Evolutionary conservation across 805 yeast genomes (phyloP), one percentile per base, ranked within the genome.

Genomic region (Candida vaughaniae): DNA sequence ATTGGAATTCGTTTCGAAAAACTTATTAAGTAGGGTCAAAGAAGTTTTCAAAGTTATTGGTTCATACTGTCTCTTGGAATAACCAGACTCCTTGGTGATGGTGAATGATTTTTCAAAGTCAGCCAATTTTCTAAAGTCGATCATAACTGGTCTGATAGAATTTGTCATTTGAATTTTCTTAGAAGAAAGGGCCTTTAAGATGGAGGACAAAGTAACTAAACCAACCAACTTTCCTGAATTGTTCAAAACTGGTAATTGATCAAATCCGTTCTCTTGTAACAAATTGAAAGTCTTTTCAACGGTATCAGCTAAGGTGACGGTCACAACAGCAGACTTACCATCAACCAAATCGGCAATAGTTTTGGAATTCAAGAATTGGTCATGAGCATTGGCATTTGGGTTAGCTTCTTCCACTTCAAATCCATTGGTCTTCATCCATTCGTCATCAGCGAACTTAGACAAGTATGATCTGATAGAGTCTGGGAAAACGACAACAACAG

Each of bases 401-500:
- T 60, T 58, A 37, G 73, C 59, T 37, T 71, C 66, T 46, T 78
- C 85, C 47, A 82, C 76, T 42, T 60, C 59, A 54, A 87, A 80
- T 3, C 85, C 84, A 57, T 86, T 85, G 51, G 77, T 77, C 57
- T 73, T 75, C 84, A 86, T 79, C 95, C 95, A 86, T 62, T 85
- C 95, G 53, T 87, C 95, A 58, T 86, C 95, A 25, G 85, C 91
- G 55, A 86, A 86, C 66, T 86, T 86, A 46, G 93, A 79, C 62
- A 86, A 72, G 66, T 86, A 86, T 3, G 95, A 85, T 70, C 95
- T 79, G 55, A 86, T 78, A 28, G 89, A 80, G 60, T 86, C 95
- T 30, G 95, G 95, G 76, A 85, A 77, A 16, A 86, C 82, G 31
- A 83, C 88, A 22, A 86, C 95, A 41, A 86, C 74, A 14, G 75